A percentile compares a stretch with the other conserved stretches of the same genome.
Evolutionary conservation across 768 basidiomycete species (phyloP).

Genomic region (Suillus ampliporus): DNA sequence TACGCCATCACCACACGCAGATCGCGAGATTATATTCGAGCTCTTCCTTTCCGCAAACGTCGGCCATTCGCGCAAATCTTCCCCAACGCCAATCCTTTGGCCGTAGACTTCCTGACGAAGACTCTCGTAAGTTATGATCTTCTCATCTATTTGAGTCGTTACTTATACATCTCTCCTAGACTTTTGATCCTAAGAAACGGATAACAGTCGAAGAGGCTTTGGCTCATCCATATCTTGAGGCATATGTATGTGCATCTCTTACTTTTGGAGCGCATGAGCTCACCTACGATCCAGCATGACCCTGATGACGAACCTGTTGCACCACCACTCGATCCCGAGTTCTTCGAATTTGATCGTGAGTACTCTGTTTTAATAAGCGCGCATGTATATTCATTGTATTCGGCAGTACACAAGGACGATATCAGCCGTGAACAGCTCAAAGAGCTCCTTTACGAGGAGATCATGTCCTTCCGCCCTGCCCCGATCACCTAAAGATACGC

Average conservation of each 20-base stretch:
- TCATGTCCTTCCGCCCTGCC: conserved; percentile 83
- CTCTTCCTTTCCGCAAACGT: conserved; percentile 90
- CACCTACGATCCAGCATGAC: conserved; percentile 65
- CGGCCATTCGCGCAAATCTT: conserved; percentile 84
- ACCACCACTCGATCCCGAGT: conserved; percentile 92
- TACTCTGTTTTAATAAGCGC: conserved; percentile 17
- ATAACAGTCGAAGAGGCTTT: conserved; percentile 94
- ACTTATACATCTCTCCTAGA: conserved; percentile 47
- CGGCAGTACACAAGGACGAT: conserved; percentile 89
- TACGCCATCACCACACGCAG: conserved; percentile 93
- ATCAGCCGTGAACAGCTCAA: conserved; percentile 96
- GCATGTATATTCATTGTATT: conserved; percentile 8
- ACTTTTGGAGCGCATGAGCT: conserved; percentile 12
- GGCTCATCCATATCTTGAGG: conserved; percentile 93
- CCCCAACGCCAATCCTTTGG: conserved; percentile 87
- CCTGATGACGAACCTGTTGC: conserved; percentile 97
- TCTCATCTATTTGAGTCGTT: not conserved
- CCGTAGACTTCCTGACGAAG: conserved; percentile 79
- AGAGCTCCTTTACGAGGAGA: conserved; percentile 92
- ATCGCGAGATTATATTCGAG: conserved; percentile 94
- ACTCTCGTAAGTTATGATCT: conserved; percentile 61
- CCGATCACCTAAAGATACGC: conserved; percentile 47
- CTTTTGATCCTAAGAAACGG: conserved; percentile 97
- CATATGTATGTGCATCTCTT: conserved; percentile 64
- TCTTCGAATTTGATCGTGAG: conserved; percentile 97